These are phyloP conservation scores for Chaetomiaceae sp. DNA, from an alignment of 2,329 filamentous ascomycete genomes.

Conservation along the genomic window DNA sequence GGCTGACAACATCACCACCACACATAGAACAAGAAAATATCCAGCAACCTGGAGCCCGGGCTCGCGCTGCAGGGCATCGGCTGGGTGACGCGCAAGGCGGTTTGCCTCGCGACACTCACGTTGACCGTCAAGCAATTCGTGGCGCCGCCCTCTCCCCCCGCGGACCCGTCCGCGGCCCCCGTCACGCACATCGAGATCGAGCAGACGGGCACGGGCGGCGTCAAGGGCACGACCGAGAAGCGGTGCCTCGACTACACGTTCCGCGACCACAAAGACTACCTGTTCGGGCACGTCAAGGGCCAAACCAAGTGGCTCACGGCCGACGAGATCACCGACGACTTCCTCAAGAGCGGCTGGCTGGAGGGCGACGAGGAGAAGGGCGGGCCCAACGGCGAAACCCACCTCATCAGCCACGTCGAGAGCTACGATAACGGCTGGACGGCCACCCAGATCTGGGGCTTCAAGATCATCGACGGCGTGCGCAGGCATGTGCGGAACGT, in stretches of 20 bases:
- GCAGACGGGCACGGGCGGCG: conserved; percentile 66
- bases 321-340: conserved; percentile 51
- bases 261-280: conserved; percentile 68
- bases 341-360: conserved; percentile 55
- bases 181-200: conserved; percentile 65
- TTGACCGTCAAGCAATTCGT: conserved; percentile 57
- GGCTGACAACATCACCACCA: conserved; percentile 5
- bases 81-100: conserved; percentile 68
- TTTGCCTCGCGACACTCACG: conserved; percentile 64
- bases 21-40: conserved; percentile 67
- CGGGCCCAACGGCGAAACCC: conserved; percentile 54
- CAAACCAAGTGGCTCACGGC: conserved; percentile 48
- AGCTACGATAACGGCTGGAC: conserved; percentile 51
- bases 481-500: conserved; percentile 51
- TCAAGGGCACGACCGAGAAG: conserved; percentile 59
- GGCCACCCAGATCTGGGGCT: conserved; percentile 58
- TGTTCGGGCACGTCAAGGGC: conserved; percentile 71
- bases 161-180: conserved; percentile 18
- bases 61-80: conserved; percentile 68
- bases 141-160: conserved; percentile 39
- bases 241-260: conserved; percentile 48
- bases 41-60: conserved; percentile 62
- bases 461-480: conserved; percentile 50
- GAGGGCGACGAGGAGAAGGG: conserved; percentile 49
- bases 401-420: conserved; percentile 61